Evolutionary conservation across 805 yeast species (phyloP).

Genomic region (Yarrowia hollandica): DNA sequence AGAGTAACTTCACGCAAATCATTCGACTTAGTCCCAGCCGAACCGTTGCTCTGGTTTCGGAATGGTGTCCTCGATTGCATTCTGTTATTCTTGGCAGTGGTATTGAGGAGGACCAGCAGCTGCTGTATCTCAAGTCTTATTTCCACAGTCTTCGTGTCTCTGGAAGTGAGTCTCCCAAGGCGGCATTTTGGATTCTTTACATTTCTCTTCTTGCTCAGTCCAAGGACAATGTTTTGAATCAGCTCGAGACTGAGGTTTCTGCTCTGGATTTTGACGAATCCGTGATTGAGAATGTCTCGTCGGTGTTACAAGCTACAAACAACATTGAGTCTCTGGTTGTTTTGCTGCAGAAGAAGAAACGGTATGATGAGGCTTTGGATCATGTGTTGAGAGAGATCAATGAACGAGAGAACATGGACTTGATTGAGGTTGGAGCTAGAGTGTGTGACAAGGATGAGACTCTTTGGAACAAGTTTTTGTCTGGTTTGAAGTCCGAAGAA

Average conservation of each 20-base stretch:
- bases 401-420: background rate
- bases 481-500: background rate
- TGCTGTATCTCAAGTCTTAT: conserved; percentile 6
- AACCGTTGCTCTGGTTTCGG: conserved; percentile 39
- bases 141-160: conserved; percentile 5
- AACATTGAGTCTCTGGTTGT: background rate
- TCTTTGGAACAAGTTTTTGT: conserved; percentile 16
- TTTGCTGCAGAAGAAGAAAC: conserved; percentile 6
- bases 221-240: background rate
- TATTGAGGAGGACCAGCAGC: conserved; percentile 33
- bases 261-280: background rate
- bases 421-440: background rate
- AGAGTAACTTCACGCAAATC: background rate
- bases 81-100: conserved; percentile 41
- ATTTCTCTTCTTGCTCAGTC: background rate
- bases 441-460: conserved; percentile 14
- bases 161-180: background rate
- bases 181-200: background rate
- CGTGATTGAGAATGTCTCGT: background rate
- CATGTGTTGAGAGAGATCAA: background rate
- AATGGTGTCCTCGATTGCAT: conserved; percentile 47
- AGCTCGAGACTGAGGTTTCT: background rate
- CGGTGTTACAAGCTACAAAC: background rate
- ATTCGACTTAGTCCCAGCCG: conserved; percentile 12
- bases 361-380: background rate